Base-by-base conservation (phyloP, 306 rosid genomes). In the Fragaria nilgerrensis region DNA sequence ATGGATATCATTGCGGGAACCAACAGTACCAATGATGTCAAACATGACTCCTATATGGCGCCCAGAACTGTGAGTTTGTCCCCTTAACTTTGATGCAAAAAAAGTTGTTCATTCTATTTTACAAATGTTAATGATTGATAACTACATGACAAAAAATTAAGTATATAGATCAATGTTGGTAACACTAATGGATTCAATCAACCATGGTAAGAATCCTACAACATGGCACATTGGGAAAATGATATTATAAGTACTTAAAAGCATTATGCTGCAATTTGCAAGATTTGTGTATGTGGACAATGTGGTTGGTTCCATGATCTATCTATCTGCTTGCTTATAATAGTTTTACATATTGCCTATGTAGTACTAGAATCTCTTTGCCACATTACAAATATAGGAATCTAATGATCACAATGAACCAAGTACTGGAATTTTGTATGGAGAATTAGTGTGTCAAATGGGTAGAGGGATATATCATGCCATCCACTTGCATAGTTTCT, bases 1-100 rank as follows among this genome's bases (percentile, higher is more conserved):
- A 95, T 95, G 99, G 99, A 95, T 82, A 91, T 95, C 75, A 95
- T 95, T 83, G 97, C 97, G 47, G 97, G 99, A 77, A 90, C 97
- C 59, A 88, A 89, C 89, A 83, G 87, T 49, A 81, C 83, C 47
- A 72, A 87, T 76, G 93, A 88, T 82, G 56, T 83, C 77, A 89
- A 90, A 82, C 76, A 82, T 61, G 86, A 84, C 62, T 85, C 88
- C 48, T 82, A 73, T 81, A 82, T 82, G 90, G 93, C 70, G 90
- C 89, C 58, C 86, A 86, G 73, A 88, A 88, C 77, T 83, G 99
- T 92, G 88, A 95, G 99, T 90, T 53, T 75, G 77, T 73, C 81
- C 63, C 78, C 77, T 82, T 80, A 16, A 23, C 75, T 83, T 81
- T 71, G 7, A 43, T 56, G 49, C 69, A 23, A 13, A 49, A 43